Conservation (phyloP, 768 basidiomycete genomes). For the Boletus subparvulus region DNA sequence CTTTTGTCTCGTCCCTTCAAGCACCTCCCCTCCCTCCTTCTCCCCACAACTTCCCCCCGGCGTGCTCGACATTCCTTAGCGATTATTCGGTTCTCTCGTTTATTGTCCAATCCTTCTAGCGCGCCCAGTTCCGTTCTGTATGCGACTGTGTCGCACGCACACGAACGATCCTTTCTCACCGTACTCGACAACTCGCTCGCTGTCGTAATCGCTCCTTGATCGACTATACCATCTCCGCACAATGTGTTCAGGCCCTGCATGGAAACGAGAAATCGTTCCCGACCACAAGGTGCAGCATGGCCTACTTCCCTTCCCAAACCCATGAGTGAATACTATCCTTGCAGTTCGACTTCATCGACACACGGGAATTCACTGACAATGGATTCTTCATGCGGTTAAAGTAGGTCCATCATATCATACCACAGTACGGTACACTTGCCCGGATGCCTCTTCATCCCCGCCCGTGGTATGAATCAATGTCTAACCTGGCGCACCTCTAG, state of each 20-base stretch:
- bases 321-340: constrained; percentile 1
- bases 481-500: constrained; percentile 40
- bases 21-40: constrained; percentile 7
- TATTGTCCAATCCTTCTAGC: constrained; percentile 22
- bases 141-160: constrained; percentile 37
- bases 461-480: not conserved
- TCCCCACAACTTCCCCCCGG: constrained; percentile 18
- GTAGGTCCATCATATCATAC: constrained; percentile 41
- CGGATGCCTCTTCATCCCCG: not conserved
- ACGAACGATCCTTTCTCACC: constrained; percentile 26
- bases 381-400: constrained; percentile 84
- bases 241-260: constrained; percentile 64
- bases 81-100: constrained; percentile 23
- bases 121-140: constrained; percentile 19
- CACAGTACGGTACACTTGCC: not conserved
- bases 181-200: constrained; percentile 24
- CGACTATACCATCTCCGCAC: constrained; percentile 7
- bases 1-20: constrained; percentile 2
- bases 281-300: constrained; percentile 83
- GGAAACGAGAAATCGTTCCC: constrained; percentile 96
- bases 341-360: constrained; percentile 97
- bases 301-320: not conserved
- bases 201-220: constrained; percentile 21
- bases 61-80: constrained; percentile 1
- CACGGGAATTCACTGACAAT: constrained; percentile 87